These are phyloP conservation scores for Nicotiana noctiflora DNA, from an alignment of 257 asterid genomes.

Conservation along the genomic window DNA sequence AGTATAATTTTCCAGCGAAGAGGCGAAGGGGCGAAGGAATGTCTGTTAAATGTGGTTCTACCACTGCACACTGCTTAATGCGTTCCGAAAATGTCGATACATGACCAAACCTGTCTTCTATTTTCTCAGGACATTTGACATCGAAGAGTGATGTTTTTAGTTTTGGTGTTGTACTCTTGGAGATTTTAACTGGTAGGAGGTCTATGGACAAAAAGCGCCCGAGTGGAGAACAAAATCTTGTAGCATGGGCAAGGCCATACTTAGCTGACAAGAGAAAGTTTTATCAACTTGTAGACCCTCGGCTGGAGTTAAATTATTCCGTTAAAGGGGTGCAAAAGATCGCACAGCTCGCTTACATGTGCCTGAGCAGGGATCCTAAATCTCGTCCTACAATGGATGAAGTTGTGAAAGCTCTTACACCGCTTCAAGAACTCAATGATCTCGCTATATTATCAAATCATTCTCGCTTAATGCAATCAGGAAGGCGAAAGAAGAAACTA, in stretches of 20 bases:
- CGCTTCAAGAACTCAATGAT: constrained; percentile 69
- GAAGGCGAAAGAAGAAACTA: constrained; percentile 50
- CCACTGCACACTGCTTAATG: too few species aligned
- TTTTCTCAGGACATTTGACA: constrained; percentile 65
- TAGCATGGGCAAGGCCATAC: constrained; percentile 85
- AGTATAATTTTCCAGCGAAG: too few species aligned
- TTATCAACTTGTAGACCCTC: constrained; percentile 82
- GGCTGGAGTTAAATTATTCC: constrained; percentile 76
- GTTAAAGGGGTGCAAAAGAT: constrained; percentile 74
- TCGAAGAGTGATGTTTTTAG: constrained; percentile 91
- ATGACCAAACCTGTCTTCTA: background rate
- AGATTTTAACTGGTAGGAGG: constrained; percentile 77
- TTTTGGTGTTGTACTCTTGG: constrained; percentile 87
- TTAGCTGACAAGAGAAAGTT: constrained; percentile 78
- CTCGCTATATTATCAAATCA: constrained; percentile 65
- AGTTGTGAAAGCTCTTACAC: constrained; percentile 60
- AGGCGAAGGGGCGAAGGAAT: too few species aligned
- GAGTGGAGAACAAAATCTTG: constrained; percentile 86
- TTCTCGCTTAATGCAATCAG: constrained; percentile 49
- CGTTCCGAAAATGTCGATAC: background rate
- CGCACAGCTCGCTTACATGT: constrained; percentile 56
- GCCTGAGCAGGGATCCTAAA: constrained; percentile 75
- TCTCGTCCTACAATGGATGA: constrained; percentile 90
- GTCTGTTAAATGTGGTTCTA: too few species aligned
- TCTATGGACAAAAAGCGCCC: constrained; percentile 93